These are phyloP conservation scores for Yamadazyma dushanensis DNA, from an alignment of 1,139 yeast species.

Conservation along the genomic window DNA sequence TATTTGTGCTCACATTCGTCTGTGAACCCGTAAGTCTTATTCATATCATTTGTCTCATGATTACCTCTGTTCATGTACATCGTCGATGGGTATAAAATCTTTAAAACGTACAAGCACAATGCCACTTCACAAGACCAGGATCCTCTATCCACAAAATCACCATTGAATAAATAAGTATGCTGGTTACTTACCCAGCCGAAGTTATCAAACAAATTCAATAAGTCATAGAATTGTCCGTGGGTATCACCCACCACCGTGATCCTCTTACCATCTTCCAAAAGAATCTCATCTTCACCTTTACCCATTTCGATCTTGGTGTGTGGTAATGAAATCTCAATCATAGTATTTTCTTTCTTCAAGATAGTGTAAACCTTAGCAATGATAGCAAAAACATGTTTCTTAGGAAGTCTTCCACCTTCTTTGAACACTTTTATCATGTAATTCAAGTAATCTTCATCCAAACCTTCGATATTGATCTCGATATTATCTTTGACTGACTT, in stretches of 20 bases:
- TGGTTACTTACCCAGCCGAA: slow-evolving; percentile 68
- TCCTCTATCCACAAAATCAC: slow-evolving; percentile 98
- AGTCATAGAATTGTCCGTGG: slow-evolving; percentile 94
- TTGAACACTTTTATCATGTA: slow-evolving; percentile 70
- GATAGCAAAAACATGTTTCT: slow-evolving; percentile 81
- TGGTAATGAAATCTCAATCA: slow-evolving; percentile 67
- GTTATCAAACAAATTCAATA: slow-evolving; percentile 69
- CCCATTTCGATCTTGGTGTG: slow-evolving; percentile 22
- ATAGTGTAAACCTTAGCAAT: slow-evolving; percentile 69
- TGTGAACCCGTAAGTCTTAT: slow-evolving; percentile 92
- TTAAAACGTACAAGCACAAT: slow-evolving; percentile 72
- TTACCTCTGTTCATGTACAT: slow-evolving; percentile 88
- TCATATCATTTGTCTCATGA: slow-evolving; percentile 97
- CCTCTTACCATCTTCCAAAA: slow-evolving; percentile 31
- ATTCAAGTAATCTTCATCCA: slow-evolving; percentile 53
- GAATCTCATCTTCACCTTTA: slow-evolving; percentile 17
- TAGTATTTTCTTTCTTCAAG: slow-evolving; percentile 64
- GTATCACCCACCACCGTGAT: slow-evolving; percentile 96
- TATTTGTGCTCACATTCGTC: slow-evolving; percentile 95
- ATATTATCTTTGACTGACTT: slow-evolving; percentile 21
- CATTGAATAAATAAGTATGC: slow-evolving; percentile 88
- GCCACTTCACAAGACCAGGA: slow-evolving; percentile 99
- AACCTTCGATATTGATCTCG: slow-evolving; percentile 31
- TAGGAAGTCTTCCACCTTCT: slow-evolving; percentile 71
- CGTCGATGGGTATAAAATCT: slow-evolving; percentile 72